Evolutionary conservation across 805 yeast species (phyloP).

Genomic region (Kuraishia hungarica): DNA sequence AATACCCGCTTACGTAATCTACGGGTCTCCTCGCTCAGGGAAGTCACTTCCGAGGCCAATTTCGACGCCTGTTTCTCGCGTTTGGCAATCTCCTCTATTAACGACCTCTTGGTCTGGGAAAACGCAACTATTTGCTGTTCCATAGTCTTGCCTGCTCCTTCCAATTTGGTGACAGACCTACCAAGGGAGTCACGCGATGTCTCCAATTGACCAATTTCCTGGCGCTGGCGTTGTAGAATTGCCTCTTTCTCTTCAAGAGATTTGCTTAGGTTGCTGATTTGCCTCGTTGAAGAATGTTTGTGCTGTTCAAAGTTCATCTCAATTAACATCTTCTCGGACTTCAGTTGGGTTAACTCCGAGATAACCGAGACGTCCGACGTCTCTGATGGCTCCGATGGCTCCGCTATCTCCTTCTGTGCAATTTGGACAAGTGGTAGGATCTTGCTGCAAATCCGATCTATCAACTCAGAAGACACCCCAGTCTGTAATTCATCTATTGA

Average conservation of each 20-base stretch:
- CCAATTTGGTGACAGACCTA: conserved; percentile 14
- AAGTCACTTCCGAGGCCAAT: conserved; percentile 31
- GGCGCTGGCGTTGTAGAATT: conserved; percentile 5
- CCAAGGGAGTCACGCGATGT: conserved; percentile 6
- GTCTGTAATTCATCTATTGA: background rate
- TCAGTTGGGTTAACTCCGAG: conserved; percentile 25
- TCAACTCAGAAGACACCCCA: background rate
- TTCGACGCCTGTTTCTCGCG: conserved; percentile 27
- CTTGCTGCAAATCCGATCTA: background rate
- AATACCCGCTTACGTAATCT: conserved; percentile 33
- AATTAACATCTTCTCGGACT: conserved; percentile 26
- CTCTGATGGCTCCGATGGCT: too few relatives aligned
- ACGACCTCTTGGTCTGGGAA: conserved; percentile 19
- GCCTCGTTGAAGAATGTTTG: conserved; percentile 23
- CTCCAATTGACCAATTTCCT: conserved; percentile 2
- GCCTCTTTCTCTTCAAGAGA: conserved; percentile 9
- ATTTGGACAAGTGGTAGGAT: background rate
- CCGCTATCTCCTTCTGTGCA: conserved; percentile 16
- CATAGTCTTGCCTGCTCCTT: conserved; percentile 3
- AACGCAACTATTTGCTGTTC: conserved; percentile 8
- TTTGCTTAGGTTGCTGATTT: conserved; percentile 19
- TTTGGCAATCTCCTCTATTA: conserved; percentile 24
- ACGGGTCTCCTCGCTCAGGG: conserved; percentile 29
- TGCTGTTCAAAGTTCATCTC: conserved; percentile 32
- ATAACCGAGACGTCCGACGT: too few relatives aligned